Evolutionary conservation across 257 asterid genomes (phyloP).

Genomic region (Plantago major): DNA sequence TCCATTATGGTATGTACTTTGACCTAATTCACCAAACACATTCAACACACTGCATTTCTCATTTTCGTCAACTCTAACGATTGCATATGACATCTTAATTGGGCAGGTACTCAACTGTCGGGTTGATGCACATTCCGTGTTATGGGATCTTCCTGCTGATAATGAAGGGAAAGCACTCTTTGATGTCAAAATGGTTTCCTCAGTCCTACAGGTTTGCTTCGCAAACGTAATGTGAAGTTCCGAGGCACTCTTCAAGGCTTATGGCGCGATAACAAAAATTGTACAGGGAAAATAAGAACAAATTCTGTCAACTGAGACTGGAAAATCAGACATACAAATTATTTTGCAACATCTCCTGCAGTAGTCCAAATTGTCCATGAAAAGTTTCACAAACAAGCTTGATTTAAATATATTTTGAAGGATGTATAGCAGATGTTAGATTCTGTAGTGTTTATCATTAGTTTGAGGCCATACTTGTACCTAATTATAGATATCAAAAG

Average conservation of each 20-base stretch:
- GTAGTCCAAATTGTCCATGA: not conserved
- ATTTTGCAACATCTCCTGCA: not conserved
- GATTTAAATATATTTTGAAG: conserved; percentile 21
- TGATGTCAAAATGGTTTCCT: conserved; percentile 77
- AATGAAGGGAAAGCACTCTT: conserved; percentile 63
- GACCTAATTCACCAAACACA: not conserved
- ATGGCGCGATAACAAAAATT: not conserved
- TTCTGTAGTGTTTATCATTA: conserved; percentile 15
- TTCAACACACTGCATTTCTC: not conserved
- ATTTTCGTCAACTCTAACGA: not conserved
- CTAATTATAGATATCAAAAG: conserved; percentile 20
- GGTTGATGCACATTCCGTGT: conserved; percentile 88
- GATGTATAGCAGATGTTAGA: conserved; percentile 22
- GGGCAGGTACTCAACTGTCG: conserved; percentile 79
- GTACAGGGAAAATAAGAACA: conserved; percentile 1
- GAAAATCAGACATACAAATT: not conserved
- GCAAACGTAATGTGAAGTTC: conserved; percentile 20
- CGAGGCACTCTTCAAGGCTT: conserved; percentile 15
- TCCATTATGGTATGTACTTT: conserved; percentile 70
- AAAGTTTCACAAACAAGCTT: not conserved
- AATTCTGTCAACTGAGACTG: not conserved
- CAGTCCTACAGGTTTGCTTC: conserved; percentile 44
- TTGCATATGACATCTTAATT: not conserved
- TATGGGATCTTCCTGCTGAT: conserved; percentile 66
- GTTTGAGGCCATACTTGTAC: conserved; percentile 31